A percentile compares a stretch with the other conserved stretches of the same genome.
Evolutionary conservation across 2,329 filamentous ascomycete species (phyloP).

Genomic region (Cladosporium phlei): DNA sequence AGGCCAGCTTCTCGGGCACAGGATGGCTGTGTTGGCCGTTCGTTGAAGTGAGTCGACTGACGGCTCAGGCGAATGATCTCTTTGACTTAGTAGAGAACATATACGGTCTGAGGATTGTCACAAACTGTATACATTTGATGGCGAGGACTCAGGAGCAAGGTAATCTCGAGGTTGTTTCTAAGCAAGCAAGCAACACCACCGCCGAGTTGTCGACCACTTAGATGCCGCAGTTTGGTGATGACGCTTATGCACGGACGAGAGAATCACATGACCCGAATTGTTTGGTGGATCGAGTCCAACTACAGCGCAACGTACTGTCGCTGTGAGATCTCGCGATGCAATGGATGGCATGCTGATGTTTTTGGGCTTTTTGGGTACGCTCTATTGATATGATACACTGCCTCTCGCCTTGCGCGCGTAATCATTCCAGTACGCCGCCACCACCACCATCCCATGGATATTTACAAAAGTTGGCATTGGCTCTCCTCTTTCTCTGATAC

Average conservation of each 20-base stretch:
- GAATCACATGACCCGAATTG: constrained; percentile 12
- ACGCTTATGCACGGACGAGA: neutral
- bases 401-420: constrained; percentile 2
- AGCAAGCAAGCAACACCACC: too few species aligned
- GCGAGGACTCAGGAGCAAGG: too few species aligned
- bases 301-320: neutral
- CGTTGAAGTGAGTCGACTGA: too few species aligned
- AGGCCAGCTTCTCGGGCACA: neutral
- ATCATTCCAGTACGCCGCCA: neutral
- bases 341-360: too few species aligned
- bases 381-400: constrained; percentile 13
- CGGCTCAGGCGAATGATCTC: too few species aligned
- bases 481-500: neutral
- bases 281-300: too few species aligned
- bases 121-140: too few species aligned
- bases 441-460: constrained; percentile 12
- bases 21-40: too few species aligned
- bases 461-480: constrained; percentile 12
- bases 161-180: too few species aligned
- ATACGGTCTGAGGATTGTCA: too few species aligned
- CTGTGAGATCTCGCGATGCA: too few species aligned
- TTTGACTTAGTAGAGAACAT: too few species aligned
- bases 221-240: constrained; percentile 1
- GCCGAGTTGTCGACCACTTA: constrained; percentile 11
- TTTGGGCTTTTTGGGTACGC: constrained; percentile 6